Base-by-base conservation (phyloP, 106 monocot species). In the Iris macrosiphon region DNA sequence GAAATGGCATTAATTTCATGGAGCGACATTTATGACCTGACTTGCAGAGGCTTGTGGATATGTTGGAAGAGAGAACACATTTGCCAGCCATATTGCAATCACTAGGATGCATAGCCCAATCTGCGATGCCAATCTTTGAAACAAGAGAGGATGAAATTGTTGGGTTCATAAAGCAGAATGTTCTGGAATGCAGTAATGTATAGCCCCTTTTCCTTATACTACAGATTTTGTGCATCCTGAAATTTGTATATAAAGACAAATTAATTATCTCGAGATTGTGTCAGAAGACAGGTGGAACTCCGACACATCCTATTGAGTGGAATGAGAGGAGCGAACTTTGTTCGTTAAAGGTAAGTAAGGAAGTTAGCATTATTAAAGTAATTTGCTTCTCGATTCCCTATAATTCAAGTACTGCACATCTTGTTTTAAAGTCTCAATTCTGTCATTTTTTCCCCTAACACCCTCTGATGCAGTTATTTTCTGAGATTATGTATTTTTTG, bases 111-210 rank as follows among this genome's bases (percentile, higher is more conserved):
- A 98, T 98, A 61, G 98, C 98, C 3, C 87, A 98, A 65, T 80
- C 70, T 78, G 91, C 98, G 3, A 87, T 85, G 91, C 98, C 98
- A 37, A 64, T 98, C 49, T 98, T 87, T 73, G 98, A 91, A 81
- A 98, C 98, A n/a, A 77, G 91, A 59, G 91, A 91, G 73, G 71
- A 73, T 57, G 98, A 98, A 73, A 84, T 98, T 33, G 49, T 81
- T 37, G 71, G 71, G 40, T 98, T 87, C 52, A 77, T 98, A 40
- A 73, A 29, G 27, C 80, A 63, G 14, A 91, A 87, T 78, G 78
- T 98, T 61, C 66, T 98, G 43, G 64, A 80, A 49, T 42, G 68
- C 54, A 80, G 55, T 57, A 68, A 78, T 80, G 98, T 98, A 87
- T 63, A 69, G n/a, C n/a, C n/a, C n/a, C 23, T 52, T 40, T 21